Base-by-base conservation (phyloP, 352 stramenopile genomes). In the Pythium aquatile region DNA sequence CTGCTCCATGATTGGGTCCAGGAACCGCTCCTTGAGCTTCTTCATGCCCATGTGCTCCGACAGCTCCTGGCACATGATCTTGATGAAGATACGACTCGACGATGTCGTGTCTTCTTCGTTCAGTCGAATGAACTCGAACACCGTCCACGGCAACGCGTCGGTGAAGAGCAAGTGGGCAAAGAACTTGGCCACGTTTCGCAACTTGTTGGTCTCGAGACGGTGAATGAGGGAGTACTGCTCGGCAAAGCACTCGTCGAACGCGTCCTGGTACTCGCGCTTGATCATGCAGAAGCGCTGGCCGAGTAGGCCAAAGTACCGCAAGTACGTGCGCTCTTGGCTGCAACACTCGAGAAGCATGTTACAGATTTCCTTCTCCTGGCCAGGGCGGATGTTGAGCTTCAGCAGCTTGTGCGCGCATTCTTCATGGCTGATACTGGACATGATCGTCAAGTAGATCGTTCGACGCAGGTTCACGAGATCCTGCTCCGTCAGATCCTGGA, bases 311-410 rank as follows among this genome's bases (percentile, higher is more conserved):
- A 99, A 99, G 72, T 98, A 99, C 9, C 96, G 81, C 57, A 98
- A 75, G 72, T 98, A 99, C 33, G 96, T 99, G 47, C 94, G 86
- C 72, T 99, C 97, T 74, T 99, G 97, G 48, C 90, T 98, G 75
- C 98, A 99, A 76, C 97, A 99, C 73, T 99, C 98, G 55, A 99
- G 97, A 20, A 99, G 79, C 98, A 99, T 99, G 61, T 98, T 98
- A 65, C 97, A 98, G 14, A 99, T 93, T 70, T 99, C 97, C 52
- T 91, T 92, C 75, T 99, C 97, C 48, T 98, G 88, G 6, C 97
- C 97, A 7, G 87, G 73, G 9, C 94, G 96, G 60, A 99, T 98
- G 67, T 98, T 92, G 55, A 99, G 85, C 74, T 98, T 98, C 51
- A 98, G 87, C 20, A 99, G 80, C 76, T 99, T 99, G 85, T 99